Evolutionary conservation across 2,329 filamentous ascomycete genomes (phyloP).

Genomic region (Zalaria sp.): DNA sequence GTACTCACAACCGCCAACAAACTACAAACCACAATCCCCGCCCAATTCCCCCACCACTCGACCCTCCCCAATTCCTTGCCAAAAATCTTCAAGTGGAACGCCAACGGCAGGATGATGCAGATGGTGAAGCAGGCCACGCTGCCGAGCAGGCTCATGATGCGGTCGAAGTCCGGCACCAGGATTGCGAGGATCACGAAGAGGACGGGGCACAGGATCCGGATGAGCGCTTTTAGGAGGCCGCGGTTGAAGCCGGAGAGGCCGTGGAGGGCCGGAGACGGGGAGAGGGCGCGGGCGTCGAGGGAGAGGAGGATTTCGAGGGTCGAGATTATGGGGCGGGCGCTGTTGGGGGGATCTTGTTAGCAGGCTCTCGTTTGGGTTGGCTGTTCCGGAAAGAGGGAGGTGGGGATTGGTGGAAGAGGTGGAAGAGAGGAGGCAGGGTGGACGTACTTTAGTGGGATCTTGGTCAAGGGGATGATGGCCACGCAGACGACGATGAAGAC

Average conservation of each 20-base stretch:
- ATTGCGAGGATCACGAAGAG: conserved; percentile 64
- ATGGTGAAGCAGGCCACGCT: conserved; percentile 86
- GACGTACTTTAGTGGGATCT: conserved; percentile 67
- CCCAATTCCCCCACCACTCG: conserved; percentile 55
- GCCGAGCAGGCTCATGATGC: conserved; percentile 83
- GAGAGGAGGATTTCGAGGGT: conserved; percentile 72
- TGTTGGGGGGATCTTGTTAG: conserved; percentile 12
- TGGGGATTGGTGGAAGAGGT: not conserved
- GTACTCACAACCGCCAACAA: conserved; percentile 65
- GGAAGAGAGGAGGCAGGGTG: too few species aligned
- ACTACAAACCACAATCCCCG: conserved; percentile 54
- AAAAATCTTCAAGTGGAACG: conserved; percentile 86
- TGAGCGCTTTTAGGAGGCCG: conserved; percentile 41
- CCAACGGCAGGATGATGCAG: conserved; percentile 77
- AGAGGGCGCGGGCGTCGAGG: conserved; percentile 45
- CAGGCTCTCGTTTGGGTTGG: too few species aligned
- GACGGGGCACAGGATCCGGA: conserved; percentile 54
- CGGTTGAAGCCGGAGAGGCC: conserved; percentile 45
- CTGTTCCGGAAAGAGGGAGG: not conserved
- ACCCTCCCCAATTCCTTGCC: conserved; percentile 48
- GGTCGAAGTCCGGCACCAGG: conserved; percentile 65
- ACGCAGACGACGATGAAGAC: conserved; percentile 74
- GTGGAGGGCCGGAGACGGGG: conserved; percentile 33
- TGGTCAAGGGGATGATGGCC: conserved; percentile 85
- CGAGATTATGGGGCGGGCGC: conserved; percentile 70